Evolutionary conservation across 2,329 filamentous ascomycete genomes (phyloP), one percentile per base, ranked within the genome.

Genomic region (Bipolaris gigantea): DNA sequence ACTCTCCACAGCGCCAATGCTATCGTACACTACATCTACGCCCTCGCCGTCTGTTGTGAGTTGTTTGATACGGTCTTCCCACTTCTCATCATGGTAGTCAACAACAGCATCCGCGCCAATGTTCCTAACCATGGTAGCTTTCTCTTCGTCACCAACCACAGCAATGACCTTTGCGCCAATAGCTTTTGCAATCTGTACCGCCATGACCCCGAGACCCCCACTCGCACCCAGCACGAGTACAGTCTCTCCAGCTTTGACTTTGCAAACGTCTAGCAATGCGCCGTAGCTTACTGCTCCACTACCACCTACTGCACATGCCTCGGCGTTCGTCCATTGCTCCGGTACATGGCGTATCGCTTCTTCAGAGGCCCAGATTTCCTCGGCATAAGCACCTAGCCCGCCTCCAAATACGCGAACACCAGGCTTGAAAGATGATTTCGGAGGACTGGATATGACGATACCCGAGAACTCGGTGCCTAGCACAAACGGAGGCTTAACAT

Each of bases 401-500:
- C 77, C 74, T 8, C 83, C 84, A 61, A 84, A 86, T 23, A 86
- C 81, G 15, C 75, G 71, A 40, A 83, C 79, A 6, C 83, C 83
- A 3, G 72, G 71, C 19, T 65, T 65, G 54, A 81, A 79, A 0
- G 57, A 54, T 0, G 64, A 66, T 13, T 48, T 36, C 5, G 66
- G 18, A 0, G 79, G 76, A 0, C 77, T 65, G 2, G 70, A 70
- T 32, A 78, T 55, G 1, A 86, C 74, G 2, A 78, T 72, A n/a
- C 83, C 84, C 1, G 82, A 75, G 62, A 86, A 86, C 64, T 86
- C 83, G n/a, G 81, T 81, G 11, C 84, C 84, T 0, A 85, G 76
- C 1, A 77, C 79, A 70, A 87, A 86, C 0, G 83, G 83, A 1
- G 83, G 84, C 30, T 74, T 75, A 34, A 83, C 77, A 49, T 83